Conservation (phyloP, 1,284 basidiomycete species). For the Cystobasidium sp. region DNA sequence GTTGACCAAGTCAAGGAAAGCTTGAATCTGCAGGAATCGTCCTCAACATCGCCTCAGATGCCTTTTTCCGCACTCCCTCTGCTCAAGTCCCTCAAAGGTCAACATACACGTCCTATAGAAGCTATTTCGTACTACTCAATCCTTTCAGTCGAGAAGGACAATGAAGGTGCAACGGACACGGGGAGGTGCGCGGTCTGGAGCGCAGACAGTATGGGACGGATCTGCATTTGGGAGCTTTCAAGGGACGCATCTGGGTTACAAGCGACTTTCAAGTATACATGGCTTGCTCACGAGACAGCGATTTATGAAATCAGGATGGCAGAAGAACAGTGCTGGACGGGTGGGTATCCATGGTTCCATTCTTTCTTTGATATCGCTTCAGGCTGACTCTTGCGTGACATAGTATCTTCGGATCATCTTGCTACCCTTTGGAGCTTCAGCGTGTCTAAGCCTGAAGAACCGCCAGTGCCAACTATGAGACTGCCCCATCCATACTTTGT, state of each 20-base stretch:
- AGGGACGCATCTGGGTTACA: conserved; percentile 51
- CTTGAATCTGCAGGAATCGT: not conserved
- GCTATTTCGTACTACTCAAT: conserved; percentile 60
- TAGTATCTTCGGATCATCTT: conserved; percentile 85
- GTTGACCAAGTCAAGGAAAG: not conserved
- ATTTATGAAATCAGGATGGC: conserved; percentile 73
- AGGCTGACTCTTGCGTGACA: not conserved
- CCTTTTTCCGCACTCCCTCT: conserved; percentile 60
- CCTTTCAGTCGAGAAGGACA: conserved; percentile 18
- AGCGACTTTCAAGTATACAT: conserved; percentile 59
- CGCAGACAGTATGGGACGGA: conserved; percentile 82
- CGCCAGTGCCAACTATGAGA: conserved; percentile 60
- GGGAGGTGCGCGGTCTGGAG: conserved; percentile 64
- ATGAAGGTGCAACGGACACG: conserved; percentile 9
- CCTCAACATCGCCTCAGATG: not conserved
- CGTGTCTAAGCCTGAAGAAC: conserved; percentile 57
- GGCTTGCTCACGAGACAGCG: conserved; percentile 65
- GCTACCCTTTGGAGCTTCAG: conserved; percentile 63
- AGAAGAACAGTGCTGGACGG: conserved; percentile 78
- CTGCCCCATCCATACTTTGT: conserved; percentile 72
- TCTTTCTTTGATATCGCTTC: conserved; percentile 2
- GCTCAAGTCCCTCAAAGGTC: conserved; percentile 68
- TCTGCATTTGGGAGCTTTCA: conserved; percentile 71
- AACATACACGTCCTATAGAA: conserved; percentile 72
- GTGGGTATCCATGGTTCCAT: conserved; percentile 60